A percentile compares a stretch with the other conserved stretches of the same genome.
Conservation (phyloP, 108 stramenopile genomes). For the Nitzschia sp. region DNA sequence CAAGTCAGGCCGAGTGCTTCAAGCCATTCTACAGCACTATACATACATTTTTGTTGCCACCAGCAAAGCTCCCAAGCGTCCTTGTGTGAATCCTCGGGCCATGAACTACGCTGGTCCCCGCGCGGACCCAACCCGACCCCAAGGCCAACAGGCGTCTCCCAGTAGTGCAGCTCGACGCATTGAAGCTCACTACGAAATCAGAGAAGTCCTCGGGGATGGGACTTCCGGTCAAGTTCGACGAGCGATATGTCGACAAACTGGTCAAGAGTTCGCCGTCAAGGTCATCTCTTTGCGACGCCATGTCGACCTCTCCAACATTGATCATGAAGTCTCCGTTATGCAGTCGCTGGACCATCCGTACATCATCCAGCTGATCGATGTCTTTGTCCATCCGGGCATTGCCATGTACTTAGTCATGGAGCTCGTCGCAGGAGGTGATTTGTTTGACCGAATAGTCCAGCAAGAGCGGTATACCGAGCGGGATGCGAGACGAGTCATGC, state of each 20-base stretch:
- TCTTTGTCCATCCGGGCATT: conserved; percentile 65
- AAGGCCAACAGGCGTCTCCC: conserved; percentile 5
- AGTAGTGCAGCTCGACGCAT: conserved; percentile 35
- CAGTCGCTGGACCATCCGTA: conserved; percentile 86
- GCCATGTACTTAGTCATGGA: conserved; percentile 89
- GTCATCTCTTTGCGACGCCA: conserved; percentile 70
- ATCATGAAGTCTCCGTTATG: conserved; percentile 79
- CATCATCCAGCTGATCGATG: conserved; percentile 86
- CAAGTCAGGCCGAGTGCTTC: conserved; percentile 26
- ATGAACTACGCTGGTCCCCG: conserved; percentile 28
- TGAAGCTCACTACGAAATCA: conserved; percentile 86
- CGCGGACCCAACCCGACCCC: conserved; percentile 1
- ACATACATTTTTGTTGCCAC: conserved; percentile 67
- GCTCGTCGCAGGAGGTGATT: conserved; percentile 84
- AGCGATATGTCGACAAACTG: conserved; percentile 83
- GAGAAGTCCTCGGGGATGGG: conserved; percentile 86
- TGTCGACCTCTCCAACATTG: conserved; percentile 26
- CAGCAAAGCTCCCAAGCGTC: conserved; percentile 22
- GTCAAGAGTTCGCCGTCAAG: conserved; percentile 88
- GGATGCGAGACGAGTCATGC: conserved; percentile 69
- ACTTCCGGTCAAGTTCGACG: conserved; percentile 89
- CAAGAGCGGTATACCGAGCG: conserved; percentile 76
- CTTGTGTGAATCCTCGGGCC: conserved; percentile 41
- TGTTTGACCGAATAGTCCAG: conserved; percentile 90
- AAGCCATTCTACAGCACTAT: conserved; percentile 55